A percentile compares a stretch with the other conserved stretches of the same genome.
Evolutionary conservation across 108 stramenopile genomes (phyloP).

Genomic region (Fragilaria radians): DNA sequence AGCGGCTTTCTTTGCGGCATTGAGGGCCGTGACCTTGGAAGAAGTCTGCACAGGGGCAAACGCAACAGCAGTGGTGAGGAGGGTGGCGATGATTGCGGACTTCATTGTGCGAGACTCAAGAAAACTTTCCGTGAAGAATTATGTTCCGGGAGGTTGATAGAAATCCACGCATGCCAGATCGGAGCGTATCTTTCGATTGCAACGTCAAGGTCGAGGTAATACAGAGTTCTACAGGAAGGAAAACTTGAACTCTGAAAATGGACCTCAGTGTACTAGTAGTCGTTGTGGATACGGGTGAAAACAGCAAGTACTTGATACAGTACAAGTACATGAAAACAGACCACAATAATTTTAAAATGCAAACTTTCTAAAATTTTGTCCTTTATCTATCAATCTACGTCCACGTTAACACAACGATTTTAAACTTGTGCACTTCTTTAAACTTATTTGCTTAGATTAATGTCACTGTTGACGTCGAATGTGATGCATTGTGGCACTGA

Average conservation of each 20-base stretch:
- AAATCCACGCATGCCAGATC: background rate
- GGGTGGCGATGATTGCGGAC: conserved; percentile 14
- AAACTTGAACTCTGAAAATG: conserved; percentile 1
- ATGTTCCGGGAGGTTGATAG: background rate
- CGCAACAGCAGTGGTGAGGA: conserved; percentile 14
- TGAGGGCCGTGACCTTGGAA: conserved; percentile 8
- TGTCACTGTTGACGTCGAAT: too few species aligned
- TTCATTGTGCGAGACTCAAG: conserved; percentile 11
- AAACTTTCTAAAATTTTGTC: too few species aligned
- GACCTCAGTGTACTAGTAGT: too few species aligned
- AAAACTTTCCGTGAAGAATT: background rate
- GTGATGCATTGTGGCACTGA: too few species aligned
- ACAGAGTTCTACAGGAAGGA: background rate
- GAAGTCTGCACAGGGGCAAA: conserved; percentile 7
- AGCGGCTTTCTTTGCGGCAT: background rate
- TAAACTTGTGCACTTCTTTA: too few species aligned
- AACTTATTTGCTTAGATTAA: too few species aligned
- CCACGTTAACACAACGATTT: too few species aligned
- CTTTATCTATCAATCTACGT: too few species aligned
- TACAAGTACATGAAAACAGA: too few species aligned
- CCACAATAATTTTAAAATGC: too few species aligned
- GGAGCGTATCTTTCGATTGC: background rate
- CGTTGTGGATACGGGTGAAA: too few species aligned
- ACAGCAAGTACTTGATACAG: too few species aligned
- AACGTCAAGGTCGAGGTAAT: background rate